Percentiles rank a stretch among this genome's conserved stretches.
Conservation (phyloP, 1,284 basidiomycete species). For the Xerocomus nothofagi region DNA sequence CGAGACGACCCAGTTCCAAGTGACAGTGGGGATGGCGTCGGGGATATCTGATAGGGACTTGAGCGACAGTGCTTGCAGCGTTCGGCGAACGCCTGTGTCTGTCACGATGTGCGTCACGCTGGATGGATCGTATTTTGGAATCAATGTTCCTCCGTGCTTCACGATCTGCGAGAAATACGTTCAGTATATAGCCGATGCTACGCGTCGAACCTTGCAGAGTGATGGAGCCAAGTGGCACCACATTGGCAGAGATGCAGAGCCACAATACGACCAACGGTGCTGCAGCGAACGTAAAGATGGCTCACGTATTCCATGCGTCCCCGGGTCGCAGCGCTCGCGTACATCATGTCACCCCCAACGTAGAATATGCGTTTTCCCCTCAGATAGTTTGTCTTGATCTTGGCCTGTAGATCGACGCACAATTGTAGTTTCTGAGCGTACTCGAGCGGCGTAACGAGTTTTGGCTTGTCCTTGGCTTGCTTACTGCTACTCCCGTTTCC, state of each 20-base stretch:
- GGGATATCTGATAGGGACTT: slow-evolving; percentile 56
- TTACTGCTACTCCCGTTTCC: slow-evolving; percentile 16
- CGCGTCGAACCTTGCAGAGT: not conserved
- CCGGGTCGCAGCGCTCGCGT: slow-evolving; percentile 50
- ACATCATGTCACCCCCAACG: slow-evolving; percentile 54
- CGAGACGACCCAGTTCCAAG: slow-evolving; percentile 58
- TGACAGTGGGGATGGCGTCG: slow-evolving; percentile 57
- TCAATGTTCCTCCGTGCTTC: slow-evolving; percentile 54
- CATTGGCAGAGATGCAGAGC: not conserved
- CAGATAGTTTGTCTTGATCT: slow-evolving; percentile 39
- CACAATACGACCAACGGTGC: not conserved
- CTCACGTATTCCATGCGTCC: slow-evolving; percentile 60
- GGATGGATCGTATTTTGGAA: slow-evolving; percentile 52
- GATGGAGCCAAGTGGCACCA: not conserved
- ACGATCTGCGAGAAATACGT: slow-evolving; percentile 45
- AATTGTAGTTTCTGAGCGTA: slow-evolving; percentile 41
- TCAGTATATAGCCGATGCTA: slow-evolving; percentile 3
- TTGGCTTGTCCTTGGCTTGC: slow-evolving; percentile 26
- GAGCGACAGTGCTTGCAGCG: slow-evolving; percentile 44
- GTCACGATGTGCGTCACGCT: slow-evolving; percentile 65
- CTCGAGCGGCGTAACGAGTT: slow-evolving; percentile 38
- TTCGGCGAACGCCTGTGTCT: slow-evolving; percentile 38
- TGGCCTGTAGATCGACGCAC: slow-evolving; percentile 17
- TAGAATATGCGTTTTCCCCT: slow-evolving; percentile 57
- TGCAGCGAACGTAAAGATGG: not conserved